These are phyloP conservation scores for Obba rivulosa DNA, from an alignment of 768 basidiomycete genomes.

Conservation along the genomic window DNA sequence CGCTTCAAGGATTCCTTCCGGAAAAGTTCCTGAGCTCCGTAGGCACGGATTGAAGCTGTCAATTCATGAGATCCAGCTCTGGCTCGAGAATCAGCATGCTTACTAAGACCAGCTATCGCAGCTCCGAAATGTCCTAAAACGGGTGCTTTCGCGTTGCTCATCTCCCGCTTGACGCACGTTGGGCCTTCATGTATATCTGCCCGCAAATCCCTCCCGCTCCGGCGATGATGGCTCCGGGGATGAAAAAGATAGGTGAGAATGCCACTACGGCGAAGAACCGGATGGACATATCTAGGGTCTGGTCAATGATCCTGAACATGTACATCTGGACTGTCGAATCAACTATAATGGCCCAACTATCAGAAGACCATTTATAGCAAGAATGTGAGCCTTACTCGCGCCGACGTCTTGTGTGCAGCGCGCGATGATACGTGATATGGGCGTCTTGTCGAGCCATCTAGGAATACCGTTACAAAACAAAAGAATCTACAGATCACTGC, in stretches of 20 bases:
- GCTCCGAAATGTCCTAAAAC: conserved; percentile 47
- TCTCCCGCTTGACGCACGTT: conserved; percentile 52
- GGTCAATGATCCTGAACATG: conserved; percentile 21
- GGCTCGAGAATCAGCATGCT: not conserved
- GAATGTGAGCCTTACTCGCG: not conserved
- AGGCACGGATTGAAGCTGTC: conserved; percentile 45
- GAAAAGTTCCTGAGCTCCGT: conserved; percentile 42
- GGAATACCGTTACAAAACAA: not conserved
- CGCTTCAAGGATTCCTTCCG: conserved; percentile 33
- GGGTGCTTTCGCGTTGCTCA: conserved; percentile 43
- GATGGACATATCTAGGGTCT: conserved; percentile 25
- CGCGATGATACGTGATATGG: conserved; percentile 41
- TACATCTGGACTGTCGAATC: conserved; percentile 25
- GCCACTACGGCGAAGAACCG: conserved; percentile 32
- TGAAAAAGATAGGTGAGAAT: conserved; percentile 35
- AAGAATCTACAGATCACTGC: not conserved
- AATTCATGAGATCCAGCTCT: not conserved
- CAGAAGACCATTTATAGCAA: not conserved
- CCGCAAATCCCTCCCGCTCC: conserved; percentile 35
- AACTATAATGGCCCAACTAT: no score
- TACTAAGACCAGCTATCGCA: conserved; percentile 44
- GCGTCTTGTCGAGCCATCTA: conserved; percentile 43
- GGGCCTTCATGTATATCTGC: conserved; percentile 48
- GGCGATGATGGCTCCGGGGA: conserved; percentile 31
- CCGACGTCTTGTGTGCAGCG: conserved; percentile 15